Evolutionary conservation across 768 basidiomycete species (phyloP).

Genomic region (Amanita fuliginea): DNA sequence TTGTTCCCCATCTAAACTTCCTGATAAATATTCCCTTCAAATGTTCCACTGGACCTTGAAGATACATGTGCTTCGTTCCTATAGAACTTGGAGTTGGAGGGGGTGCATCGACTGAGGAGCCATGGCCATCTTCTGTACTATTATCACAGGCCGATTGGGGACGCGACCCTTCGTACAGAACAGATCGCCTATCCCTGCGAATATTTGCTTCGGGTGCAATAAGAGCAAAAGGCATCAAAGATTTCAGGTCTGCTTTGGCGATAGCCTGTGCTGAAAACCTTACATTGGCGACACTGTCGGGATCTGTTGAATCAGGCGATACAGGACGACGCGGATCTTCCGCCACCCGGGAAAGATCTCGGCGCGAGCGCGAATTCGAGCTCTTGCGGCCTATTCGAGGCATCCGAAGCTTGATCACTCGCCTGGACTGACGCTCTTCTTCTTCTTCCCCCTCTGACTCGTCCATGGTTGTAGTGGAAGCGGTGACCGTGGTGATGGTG

Average conservation of each 20-base stretch:
- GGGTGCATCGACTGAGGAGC: conserved; percentile 17
- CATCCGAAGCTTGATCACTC: conserved; percentile 63
- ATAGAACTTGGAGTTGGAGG: conserved; percentile 27
- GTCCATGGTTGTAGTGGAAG: conserved; percentile 15
- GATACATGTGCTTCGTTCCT: conserved; percentile 27
- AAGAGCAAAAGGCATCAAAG: conserved; percentile 67
- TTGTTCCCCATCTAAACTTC: conserved; percentile 80
- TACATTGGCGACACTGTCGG: conserved; percentile 62
- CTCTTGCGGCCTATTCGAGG: conserved; percentile 33
- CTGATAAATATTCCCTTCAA: conserved; percentile 67
- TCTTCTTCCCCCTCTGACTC: conserved; percentile 35
- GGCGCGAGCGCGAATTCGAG: conserved; percentile 66
- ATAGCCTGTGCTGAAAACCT: conserved; percentile 67
- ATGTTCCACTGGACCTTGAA: conserved; percentile 51
- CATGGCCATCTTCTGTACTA: conserved; percentile 35
- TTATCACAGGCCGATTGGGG: conserved; percentile 17
- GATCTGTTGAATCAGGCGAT: conserved; percentile 47
- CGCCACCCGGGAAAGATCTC: conserved; percentile 50
- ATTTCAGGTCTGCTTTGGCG: conserved; percentile 45
- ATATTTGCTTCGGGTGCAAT: conserved; percentile 58
- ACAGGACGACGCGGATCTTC: conserved; percentile 47
- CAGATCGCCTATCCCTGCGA: conserved; percentile 24
- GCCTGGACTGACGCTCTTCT: conserved; percentile 50
- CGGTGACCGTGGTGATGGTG: conserved; percentile 9
- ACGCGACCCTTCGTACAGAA: conserved; percentile 19